Percentiles rank a stretch among this genome's conserved stretches.
These are phyloP conservation scores for Phaffia tasmanica DNA, from an alignment of 768 basidiomycete species.

Conservation along the genomic window DNA sequence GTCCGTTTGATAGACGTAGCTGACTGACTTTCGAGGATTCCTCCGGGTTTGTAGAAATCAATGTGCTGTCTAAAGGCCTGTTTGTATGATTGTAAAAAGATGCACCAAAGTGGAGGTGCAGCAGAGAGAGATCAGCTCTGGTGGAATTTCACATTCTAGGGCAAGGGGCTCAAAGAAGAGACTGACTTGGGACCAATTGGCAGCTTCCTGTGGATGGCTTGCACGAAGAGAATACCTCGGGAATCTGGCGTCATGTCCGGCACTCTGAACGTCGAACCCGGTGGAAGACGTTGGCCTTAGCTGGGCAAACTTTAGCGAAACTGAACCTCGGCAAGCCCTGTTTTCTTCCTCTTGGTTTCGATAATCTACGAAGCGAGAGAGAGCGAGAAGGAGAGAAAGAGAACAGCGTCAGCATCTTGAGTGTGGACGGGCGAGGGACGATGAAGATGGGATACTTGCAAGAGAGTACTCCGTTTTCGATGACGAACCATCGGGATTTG, in stretches of 20 bases:
- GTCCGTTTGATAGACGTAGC: background rate
- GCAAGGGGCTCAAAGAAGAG: too few relatives aligned
- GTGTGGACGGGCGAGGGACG: background rate
- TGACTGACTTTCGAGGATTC: background rate
- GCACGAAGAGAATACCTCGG: slow-evolving; percentile 15
- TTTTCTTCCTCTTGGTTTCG: slow-evolving; percentile 82
- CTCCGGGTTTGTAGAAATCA: slow-evolving; percentile 53
- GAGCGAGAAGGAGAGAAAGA: background rate
- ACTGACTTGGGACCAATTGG: slow-evolving; percentile 21
- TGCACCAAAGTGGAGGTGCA: too few relatives aligned
- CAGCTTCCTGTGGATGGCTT: slow-evolving; percentile 23
- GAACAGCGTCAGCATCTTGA: slow-evolving; percentile 8
- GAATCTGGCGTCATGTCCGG: slow-evolving; percentile 17
- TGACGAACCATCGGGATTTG: slow-evolving; percentile 81
- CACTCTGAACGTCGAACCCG: slow-evolving; percentile 61
- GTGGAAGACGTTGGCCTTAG: slow-evolving; percentile 46
- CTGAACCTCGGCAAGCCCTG: slow-evolving; percentile 71
- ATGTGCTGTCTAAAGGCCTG: slow-evolving; percentile 46
- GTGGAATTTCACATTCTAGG: too few relatives aligned
- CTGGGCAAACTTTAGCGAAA: slow-evolving; percentile 68
- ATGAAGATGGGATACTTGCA: slow-evolving; percentile 45
- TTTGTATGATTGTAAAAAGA: too few relatives aligned
- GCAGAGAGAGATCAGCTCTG: too few relatives aligned
- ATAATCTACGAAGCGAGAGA: slow-evolving; percentile 47
- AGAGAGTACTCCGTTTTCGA: slow-evolving; percentile 71